A percentile compares a stretch with the other conserved stretches of the same genome.
These are phyloP conservation scores for Pythium graminicola DNA, from an alignment of 352 stramenopile species.

Conservation along the genomic window DNA sequence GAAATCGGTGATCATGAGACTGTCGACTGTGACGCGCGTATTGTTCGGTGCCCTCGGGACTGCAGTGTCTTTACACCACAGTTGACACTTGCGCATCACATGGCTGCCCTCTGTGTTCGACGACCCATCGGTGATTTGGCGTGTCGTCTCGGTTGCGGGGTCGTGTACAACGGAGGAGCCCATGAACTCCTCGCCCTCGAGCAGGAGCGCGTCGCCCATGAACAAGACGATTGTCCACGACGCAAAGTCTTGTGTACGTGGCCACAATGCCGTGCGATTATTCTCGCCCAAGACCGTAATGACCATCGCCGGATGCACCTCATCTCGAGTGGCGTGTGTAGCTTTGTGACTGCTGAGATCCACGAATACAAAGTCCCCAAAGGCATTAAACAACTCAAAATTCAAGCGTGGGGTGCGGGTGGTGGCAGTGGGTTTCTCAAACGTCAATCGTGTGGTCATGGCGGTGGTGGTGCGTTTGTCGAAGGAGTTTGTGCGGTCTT, in stretches of 20 bases:
- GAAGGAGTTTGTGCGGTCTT: slow-evolving; percentile 51
- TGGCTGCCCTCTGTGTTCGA: slow-evolving; percentile 48
- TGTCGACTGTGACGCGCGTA: slow-evolving; percentile 39
- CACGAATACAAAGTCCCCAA: slow-evolving; percentile 65
- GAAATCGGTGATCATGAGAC: slow-evolving; percentile 55
- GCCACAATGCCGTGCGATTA: slow-evolving; percentile 46
- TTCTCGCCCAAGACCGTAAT: slow-evolving; percentile 56
- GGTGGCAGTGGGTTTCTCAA: slow-evolving; percentile 59
- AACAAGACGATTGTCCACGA: slow-evolving; percentile 58
- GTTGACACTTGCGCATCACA: slow-evolving; percentile 39
- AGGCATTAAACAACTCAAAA: slow-evolving; percentile 53
- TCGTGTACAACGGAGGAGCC: slow-evolving; percentile 44
- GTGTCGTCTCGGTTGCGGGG: slow-evolving; percentile 54
- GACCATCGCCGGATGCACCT: slow-evolving; percentile 52
- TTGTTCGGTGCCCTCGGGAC: slow-evolving; percentile 52
- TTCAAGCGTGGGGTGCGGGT: slow-evolving; percentile 66
- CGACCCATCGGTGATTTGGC: slow-evolving; percentile 49
- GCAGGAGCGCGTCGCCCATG: slow-evolving; percentile 55
- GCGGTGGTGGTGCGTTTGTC: slow-evolving; percentile 62
- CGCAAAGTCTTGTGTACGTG: slow-evolving; percentile 70
- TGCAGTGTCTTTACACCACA: slow-evolving; percentile 64
- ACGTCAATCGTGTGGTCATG: slow-evolving; percentile 39
- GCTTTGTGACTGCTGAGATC: slow-evolving; percentile 50
- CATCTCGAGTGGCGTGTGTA: slow-evolving; percentile 49
- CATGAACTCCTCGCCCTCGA: slow-evolving; percentile 60